Evolutionary conservation across 1,284 basidiomycete species (phyloP), one percentile per base, ranked within the genome.

Genomic region (Jaminaea rosea): DNA sequence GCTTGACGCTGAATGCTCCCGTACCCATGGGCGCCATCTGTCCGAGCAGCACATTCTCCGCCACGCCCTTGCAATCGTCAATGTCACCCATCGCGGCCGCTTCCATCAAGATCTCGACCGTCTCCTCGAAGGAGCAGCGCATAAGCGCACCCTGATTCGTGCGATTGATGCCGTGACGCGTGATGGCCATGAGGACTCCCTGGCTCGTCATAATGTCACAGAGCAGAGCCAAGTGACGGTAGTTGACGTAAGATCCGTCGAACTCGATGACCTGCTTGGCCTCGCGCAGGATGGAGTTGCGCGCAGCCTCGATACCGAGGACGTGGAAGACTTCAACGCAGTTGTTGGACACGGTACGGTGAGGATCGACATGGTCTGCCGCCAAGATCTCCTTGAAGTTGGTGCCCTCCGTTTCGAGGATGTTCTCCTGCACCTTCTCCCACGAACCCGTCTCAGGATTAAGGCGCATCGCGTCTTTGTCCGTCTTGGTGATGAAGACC

Each of bases 171-270:
- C 94, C 94, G 72, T 98, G 94, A 46, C 94, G 90, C 45, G 94
- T 98, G 76, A 99, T 98, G 10, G 93, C 90, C 93, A 98, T 98
- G 58, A 98, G 80, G 8, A 83, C 78, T 34, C 94, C 94, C 53
- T 90, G 87, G 68, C 93, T 90, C 11, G 93, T 98, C 94, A 99
- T 99, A 47, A 99, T 80, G 75, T 99, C 94, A 75, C 90, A 93
- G 23, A 99, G 82, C 17, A 99, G 79, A 1, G 91, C 88, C 51
- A 98, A 80, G 75, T 99, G 94, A 50, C 94, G 85, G 77, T 96
- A 98, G 77, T 99, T 98, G 79, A 99, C 93, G 72, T 97, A 96
- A 17, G 93, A 97, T 80, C 93, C 94, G 74, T 96, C 94, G 77
- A 96, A 96, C 77, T 96, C 91, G 77, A 99, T 94, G 72, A 97